Percentiles rank a stretch among this genome's conserved stretches.
Evolutionary conservation across 805 yeast genomes (phyloP).

Genomic region (Diddensiella transvaalensis): DNA sequence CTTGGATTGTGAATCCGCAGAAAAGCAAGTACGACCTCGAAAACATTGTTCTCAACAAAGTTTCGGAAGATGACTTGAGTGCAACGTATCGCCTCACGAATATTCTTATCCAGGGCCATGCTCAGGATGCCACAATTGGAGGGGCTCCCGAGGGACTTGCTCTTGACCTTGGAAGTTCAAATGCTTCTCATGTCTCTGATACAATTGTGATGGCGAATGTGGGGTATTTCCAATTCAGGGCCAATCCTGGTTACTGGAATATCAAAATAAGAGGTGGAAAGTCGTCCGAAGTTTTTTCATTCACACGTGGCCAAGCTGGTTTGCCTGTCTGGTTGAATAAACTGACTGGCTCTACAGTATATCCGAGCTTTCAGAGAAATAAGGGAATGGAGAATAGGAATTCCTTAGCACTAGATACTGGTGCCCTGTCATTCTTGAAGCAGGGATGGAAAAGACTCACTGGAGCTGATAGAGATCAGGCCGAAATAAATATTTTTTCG

Average conservation of each 20-base stretch:
- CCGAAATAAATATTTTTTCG: slow-evolving; percentile 74
- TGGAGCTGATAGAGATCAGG: slow-evolving; percentile 33
- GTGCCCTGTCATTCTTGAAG: slow-evolving; percentile 9
- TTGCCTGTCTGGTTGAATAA: slow-evolving; percentile 35
- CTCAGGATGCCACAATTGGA: slow-evolving; percentile 41
- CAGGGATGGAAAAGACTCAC: slow-evolving; percentile 15
- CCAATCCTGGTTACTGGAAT: slow-evolving; percentile 67
- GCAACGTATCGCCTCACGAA: slow-evolving; percentile 51
- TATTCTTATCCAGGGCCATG: slow-evolving; percentile 69
- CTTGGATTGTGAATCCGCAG: slow-evolving; percentile 64
- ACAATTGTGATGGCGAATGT: slow-evolving; percentile 73
- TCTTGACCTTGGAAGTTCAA: slow-evolving; percentile 39
- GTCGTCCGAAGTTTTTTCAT: slow-evolving; percentile 41
- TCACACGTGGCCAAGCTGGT: slow-evolving; percentile 21
- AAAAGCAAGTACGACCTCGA: slow-evolving; percentile 58
- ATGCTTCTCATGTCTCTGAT: slow-evolving; percentile 39
- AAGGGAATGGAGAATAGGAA: slow-evolving; percentile 37
- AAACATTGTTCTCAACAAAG: slow-evolving; percentile 48
- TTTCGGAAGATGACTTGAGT: slow-evolving; percentile 32
- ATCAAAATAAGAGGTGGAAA: slow-evolving; percentile 44
- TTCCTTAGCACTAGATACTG: slow-evolving; percentile 16
- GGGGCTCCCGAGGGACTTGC: slow-evolving; percentile 52
- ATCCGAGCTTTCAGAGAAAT: slow-evolving; percentile 45
- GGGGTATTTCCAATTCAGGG: slow-evolving; percentile 80
- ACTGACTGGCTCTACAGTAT: slow-evolving; percentile 45